A percentile compares a stretch with the other conserved stretches of the same genome.
These are phyloP conservation scores for Sporodiniella umbellata DNA, from an alignment of 371 early-diverging fungal species.

Conservation along the genomic window DNA sequence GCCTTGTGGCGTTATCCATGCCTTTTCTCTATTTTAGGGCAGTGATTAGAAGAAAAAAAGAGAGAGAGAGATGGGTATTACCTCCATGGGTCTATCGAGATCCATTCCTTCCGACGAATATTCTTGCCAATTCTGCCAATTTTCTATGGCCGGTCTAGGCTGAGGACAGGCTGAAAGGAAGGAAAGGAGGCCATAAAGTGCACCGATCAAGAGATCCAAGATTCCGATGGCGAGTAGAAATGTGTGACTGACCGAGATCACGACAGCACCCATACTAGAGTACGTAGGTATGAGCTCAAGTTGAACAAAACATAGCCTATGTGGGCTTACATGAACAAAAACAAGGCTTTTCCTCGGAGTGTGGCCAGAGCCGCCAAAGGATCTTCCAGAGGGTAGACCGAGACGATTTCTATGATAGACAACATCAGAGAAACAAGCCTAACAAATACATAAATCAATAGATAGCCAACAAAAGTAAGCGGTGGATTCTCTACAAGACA, in stretches of 20 bases:
- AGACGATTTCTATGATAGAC: too few relatives aligned
- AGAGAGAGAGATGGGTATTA: neutral
- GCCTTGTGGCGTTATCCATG: constrained; percentile 2
- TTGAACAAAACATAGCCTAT: neutral
- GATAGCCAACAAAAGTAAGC: neutral
- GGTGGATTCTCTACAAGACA: constrained; percentile 30
- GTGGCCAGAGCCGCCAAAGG: too few relatives aligned
- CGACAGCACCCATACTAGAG: constrained; percentile 12
- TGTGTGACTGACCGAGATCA: constrained; percentile 12
- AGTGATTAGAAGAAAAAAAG: too few relatives aligned
- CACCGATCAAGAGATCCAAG: constrained; percentile 15
- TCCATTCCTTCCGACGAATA: constrained; percentile 35
- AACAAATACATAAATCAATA: neutral
- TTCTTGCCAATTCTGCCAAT: constrained; percentile 39
- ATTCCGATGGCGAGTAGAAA: constrained; percentile 22
- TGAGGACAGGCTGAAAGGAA: constrained; percentile 21
- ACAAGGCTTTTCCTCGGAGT: constrained; percentile 11
- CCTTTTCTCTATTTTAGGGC: neutral
- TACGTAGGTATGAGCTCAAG: constrained; percentile 18
- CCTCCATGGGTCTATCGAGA: constrained; percentile 16
- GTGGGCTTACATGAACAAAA: constrained; percentile 20
- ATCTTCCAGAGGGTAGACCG: too few relatives aligned
- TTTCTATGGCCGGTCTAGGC: constrained; percentile 22
- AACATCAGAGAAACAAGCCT: constrained; percentile 34
- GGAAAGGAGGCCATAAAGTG: constrained; percentile 29